phyloP scores from a whole-genome alignment of 345 rosid species.

The Schrenkiella parvula region DNA sequence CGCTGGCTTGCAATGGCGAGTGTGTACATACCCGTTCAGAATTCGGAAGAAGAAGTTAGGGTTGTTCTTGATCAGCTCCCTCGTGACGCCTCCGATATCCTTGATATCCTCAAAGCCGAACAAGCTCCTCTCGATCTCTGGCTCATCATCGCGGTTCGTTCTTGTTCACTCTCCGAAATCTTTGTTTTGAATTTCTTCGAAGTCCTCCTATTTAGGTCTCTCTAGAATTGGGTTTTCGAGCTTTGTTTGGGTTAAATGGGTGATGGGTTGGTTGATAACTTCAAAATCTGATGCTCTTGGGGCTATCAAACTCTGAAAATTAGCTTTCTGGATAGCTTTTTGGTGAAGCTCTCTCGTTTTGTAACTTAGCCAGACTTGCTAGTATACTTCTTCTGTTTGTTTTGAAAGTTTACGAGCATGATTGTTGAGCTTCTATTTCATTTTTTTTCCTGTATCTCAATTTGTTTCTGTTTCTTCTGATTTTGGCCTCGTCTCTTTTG shows the following conservation, averaged over 20 bases:
- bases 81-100: slow-evolving; percentile 91
- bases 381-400: background rate
- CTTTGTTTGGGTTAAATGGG: background rate
- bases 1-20: slow-evolving; percentile 50
- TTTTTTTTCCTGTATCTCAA: background rate
- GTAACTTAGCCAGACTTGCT: background rate
- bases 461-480: background rate
- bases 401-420: background rate
- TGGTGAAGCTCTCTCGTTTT: background rate
- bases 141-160: slow-evolving; percentile 90
- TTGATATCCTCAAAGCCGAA: slow-evolving; percentile 97
- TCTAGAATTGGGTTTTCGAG: background rate
- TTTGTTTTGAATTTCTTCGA: background rate
- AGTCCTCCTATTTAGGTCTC: background rate
- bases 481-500: background rate
- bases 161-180: background rate
- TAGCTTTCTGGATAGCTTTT: background rate
- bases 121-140: slow-evolving; percentile 99
- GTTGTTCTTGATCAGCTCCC: slow-evolving; percentile 97
- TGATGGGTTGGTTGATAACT: background rate
- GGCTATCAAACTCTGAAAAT: background rate
- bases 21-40: slow-evolving; percentile 95
- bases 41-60: slow-evolving; percentile 98
- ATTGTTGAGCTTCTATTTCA: background rate
- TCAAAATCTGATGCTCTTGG: background rate